phyloP scores from a whole-genome alignment of 768 basidiomycete species.

The Saitozyma podzolica region DNA sequence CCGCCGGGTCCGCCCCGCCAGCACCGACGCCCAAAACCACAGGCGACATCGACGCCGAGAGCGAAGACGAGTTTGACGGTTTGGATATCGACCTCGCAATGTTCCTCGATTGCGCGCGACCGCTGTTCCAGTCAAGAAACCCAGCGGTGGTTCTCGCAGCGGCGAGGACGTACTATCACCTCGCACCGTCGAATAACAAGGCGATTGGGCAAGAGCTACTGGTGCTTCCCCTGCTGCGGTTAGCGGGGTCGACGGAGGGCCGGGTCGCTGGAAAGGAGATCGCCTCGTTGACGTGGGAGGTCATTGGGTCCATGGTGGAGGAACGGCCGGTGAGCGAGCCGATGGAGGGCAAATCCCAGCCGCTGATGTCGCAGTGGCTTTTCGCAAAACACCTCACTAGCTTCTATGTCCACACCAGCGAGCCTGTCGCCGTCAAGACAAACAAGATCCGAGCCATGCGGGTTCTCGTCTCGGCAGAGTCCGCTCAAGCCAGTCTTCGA shows the following conservation, averaged over 20 bases:
- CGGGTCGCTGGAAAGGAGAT: constrained; percentile 59
- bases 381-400: constrained; percentile 65
- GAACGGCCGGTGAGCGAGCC: constrained; percentile 63
- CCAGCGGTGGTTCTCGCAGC: constrained; percentile 82
- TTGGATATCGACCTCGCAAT: constrained; percentile 73
- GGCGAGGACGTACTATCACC: constrained; percentile 71
- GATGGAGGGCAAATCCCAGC: background rate
- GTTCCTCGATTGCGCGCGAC: constrained; percentile 68
- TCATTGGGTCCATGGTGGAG: constrained; percentile 67
- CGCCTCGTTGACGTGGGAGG: constrained; percentile 71
- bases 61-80: constrained; percentile 58
- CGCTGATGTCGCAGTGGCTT: constrained; percentile 57
- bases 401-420: constrained; percentile 70
- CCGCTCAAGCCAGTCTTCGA: constrained; percentile 68
- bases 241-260: constrained; percentile 61
- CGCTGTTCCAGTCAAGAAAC: constrained; percentile 81
- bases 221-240: constrained; percentile 70
- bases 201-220: constrained; percentile 56
- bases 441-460: constrained; percentile 74
- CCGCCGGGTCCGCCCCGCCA: constrained; percentile 57
- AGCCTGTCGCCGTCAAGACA: constrained; percentile 66
- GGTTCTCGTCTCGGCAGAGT: constrained; percentile 66
- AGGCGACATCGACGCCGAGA: constrained; percentile 46
- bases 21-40: background rate
- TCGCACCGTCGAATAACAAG: constrained; percentile 56